Evolutionary conservation across 495 filamentous ascomycete genomes (phyloP), one percentile per base, ranked within the genome.

Genomic region (Aeminium ludgeri): DNA sequence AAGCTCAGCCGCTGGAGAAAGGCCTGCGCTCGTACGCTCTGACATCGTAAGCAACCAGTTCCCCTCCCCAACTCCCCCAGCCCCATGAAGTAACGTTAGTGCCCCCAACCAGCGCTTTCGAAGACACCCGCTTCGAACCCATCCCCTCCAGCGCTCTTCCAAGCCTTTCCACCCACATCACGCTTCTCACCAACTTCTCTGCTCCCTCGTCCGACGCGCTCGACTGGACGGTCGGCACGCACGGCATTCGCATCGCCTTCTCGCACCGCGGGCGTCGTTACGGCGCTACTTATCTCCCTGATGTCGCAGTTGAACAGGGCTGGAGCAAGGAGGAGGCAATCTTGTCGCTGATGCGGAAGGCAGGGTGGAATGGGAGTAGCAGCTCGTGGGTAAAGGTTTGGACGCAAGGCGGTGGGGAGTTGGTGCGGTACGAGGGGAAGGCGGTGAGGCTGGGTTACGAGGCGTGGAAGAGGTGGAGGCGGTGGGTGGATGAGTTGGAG

Each of bases 281-380:
- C 45, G 62, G 63, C 8, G 74, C 83, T 8, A 95, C 87, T 0
- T 97, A 97, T 52, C 68, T 97, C 12, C 89, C 89, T 0, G 85
- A 95, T 56, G 87, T 96, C 10, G 74, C 87, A 2, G 64, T 69
- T 3, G 89, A 97, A 64, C 89, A 97, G 58, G 84, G 81, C 16
- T 97, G 89, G 89, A 83, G 75, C 11, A 92, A 89, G 59, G 86
- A 94, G 60, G 83, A 95, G 66, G 83, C 86, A 1, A 51, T 96
- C 17, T 68, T 82, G 28, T 87, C 81, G 56, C 59, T 94, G 51
- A 94, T 95, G 84, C 68, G 85, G 40, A 94, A 95, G 66, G 87
- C 86, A 0, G 86, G 86, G 0, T 95, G 84, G 86, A 63, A 62
- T 44, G 74, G 78, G 3, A 58, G 64, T 46, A 70, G 62, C 61